These are phyloP conservation scores for Hericium coralloides DNA, from an alignment of 768 basidiomycete species.

Conservation along the genomic window DNA sequence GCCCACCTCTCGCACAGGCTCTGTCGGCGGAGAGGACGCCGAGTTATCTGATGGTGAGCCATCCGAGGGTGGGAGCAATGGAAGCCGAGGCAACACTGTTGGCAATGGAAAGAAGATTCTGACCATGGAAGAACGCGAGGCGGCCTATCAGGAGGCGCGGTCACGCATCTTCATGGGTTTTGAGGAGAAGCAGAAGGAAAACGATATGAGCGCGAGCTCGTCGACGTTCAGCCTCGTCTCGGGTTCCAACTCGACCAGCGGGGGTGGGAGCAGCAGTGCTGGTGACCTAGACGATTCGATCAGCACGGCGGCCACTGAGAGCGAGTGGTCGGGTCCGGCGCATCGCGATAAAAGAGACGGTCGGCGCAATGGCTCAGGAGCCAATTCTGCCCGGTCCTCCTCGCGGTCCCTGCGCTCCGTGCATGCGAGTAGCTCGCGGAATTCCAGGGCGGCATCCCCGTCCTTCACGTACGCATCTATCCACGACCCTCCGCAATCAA, in stretches of 20 bases:
- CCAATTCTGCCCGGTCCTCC: conserved; percentile 45
- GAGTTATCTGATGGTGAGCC: conserved; percentile 74
- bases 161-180: conserved; percentile 82
- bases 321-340: conserved; percentile 65
- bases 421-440: conserved; percentile 51
- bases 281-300: conserved; percentile 61
- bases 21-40: conserved; percentile 65
- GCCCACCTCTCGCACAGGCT: conserved; percentile 63
- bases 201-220: conserved; percentile 69
- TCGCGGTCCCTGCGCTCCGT: conserved; percentile 46
- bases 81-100: conserved; percentile 54
- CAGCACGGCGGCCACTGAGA: conserved; percentile 71
- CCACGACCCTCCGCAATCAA: conserved; percentile 47
- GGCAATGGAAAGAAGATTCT: conserved; percentile 53
- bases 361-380: conserved; percentile 32
- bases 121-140: conserved; percentile 81
- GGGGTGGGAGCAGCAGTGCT: conserved; percentile 46
- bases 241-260: conserved; percentile 52
- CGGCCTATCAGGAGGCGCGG: conserved; percentile 83
- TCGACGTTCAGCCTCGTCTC: conserved; percentile 66
- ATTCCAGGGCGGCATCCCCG: conserved; percentile 67
- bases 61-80: conserved; percentile 71
- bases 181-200: conserved; percentile 56
- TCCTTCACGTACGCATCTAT: conserved; percentile 67
- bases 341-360: conserved; percentile 48